Evolutionary conservation across 441 rosid genomes (phyloP).

Genomic region (Macaranga tanarius): DNA sequence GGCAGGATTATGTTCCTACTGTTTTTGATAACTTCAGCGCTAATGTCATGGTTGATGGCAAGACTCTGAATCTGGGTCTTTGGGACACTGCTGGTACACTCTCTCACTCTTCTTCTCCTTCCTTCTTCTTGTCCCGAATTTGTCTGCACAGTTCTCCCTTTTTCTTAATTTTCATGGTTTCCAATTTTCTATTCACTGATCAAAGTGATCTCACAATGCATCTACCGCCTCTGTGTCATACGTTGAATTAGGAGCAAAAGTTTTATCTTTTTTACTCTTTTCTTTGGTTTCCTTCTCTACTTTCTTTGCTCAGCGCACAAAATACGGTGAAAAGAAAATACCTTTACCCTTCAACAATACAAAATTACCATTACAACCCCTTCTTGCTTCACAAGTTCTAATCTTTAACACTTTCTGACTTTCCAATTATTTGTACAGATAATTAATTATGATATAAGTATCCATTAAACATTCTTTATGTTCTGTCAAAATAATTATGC

Average conservation of each 20-base stretch:
- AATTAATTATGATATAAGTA: neutral
- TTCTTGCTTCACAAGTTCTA: neutral
- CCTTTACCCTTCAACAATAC: neutral
- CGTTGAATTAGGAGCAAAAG: slow-evolving; percentile 2
- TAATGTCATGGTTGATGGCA: slow-evolving; percentile 81
- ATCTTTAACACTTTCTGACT: slow-evolving; percentile 1
- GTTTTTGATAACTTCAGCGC: slow-evolving; percentile 94
- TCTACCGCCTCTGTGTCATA: neutral
- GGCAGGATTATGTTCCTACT: slow-evolving; percentile 92
- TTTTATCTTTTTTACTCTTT: neutral
- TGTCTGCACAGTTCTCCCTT: too few species aligned
- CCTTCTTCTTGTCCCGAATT: neutral
- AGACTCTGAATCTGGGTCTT: slow-evolving; percentile 79
- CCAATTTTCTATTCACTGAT: neutral
- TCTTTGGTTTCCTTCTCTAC: neutral
- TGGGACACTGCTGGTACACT: slow-evolving; percentile 91
- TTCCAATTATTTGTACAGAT: neutral
- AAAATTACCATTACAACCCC: slow-evolving; percentile 2
- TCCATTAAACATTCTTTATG: neutral
- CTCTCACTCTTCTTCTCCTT: neutral
- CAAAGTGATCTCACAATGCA: slow-evolving; percentile 1
- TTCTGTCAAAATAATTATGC: neutral
- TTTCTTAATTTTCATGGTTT: too few species aligned
- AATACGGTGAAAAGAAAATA: slow-evolving; percentile 1
- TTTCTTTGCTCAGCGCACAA: slow-evolving; percentile 14